These are phyloP conservation scores for Solanum peruvianum DNA, from an alignment of 257 asterid species.

Conservation along the genomic window DNA sequence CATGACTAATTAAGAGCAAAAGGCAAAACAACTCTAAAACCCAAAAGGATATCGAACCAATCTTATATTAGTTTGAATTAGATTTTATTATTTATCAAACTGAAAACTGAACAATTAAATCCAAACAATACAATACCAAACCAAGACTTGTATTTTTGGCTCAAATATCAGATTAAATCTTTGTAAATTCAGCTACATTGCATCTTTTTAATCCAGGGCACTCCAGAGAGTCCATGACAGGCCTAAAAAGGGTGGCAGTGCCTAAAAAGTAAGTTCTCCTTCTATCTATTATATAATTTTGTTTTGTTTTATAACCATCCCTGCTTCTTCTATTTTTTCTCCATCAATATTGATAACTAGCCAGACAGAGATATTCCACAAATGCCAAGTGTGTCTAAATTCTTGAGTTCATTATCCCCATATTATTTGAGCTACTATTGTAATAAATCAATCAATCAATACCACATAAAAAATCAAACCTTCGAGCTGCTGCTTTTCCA, in stretches of 20 bases:
- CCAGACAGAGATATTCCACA: neutral
- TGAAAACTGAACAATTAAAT: neutral
- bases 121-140: neutral
- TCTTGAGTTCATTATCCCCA: neutral
- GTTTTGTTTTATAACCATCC: neutral
- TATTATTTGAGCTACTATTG: neutral
- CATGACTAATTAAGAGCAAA: neutral
- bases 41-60: neutral
- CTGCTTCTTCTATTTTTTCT: neutral
- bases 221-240: neutral
- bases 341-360: neutral
- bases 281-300: neutral
- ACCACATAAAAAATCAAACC: constrained; percentile 19
- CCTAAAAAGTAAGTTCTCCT: neutral
- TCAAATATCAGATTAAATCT: neutral
- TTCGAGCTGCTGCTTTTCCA: constrained; percentile 47
- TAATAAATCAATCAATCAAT: neutral
- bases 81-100: neutral
- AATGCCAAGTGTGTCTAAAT: neutral
- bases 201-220: neutral
- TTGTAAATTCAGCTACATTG: neutral
- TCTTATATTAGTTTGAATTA: neutral
- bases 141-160: neutral
- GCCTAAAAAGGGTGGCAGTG: neutral
- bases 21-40: neutral